Evolutionary conservation across 169 alveolate genomes (phyloP).

Genomic region (Eimeria tenella): DNA sequence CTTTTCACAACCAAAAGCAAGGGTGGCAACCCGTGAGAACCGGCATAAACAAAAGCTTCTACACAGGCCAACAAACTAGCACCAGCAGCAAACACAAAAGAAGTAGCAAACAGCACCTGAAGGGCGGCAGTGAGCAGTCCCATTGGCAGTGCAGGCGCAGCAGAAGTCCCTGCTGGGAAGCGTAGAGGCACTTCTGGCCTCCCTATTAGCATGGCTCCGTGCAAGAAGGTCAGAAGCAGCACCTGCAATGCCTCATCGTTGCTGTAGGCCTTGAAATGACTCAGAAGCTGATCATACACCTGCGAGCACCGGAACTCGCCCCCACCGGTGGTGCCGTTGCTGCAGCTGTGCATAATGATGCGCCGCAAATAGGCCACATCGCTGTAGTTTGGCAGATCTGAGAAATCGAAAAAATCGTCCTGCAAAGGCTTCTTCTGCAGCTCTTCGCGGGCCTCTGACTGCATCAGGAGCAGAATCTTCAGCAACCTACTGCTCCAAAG

Average conservation of each 20-base stretch:
- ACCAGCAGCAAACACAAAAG: constrained; percentile 13
- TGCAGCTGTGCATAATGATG: constrained; percentile 28
- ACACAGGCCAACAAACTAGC: not conserved
- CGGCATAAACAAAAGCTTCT: not conserved
- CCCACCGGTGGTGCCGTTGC: constrained; percentile 23
- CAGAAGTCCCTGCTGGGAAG: constrained; percentile 36
- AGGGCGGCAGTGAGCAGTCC: constrained; percentile 55
- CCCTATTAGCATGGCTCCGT: constrained; percentile 48
- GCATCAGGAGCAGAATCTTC: constrained; percentile 44
- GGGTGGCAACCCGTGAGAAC: not conserved
- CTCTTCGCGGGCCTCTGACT: constrained; percentile 61
- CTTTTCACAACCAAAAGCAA: not conserved
- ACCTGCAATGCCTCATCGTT: constrained; percentile 43
- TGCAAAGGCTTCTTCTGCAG: constrained; percentile 32
- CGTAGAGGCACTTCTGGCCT: constrained; percentile 32
- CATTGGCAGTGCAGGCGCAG: constrained; percentile 32
- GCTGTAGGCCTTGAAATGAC: constrained; percentile 32
- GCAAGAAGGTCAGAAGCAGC: constrained; percentile 51
- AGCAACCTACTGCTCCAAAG: constrained; percentile 65
- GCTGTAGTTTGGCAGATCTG: constrained; percentile 61
- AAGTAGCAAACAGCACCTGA: constrained; percentile 8
- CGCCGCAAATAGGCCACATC: constrained; percentile 39
- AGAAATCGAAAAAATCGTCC: constrained; percentile 38
- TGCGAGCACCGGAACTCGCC: constrained; percentile 43
- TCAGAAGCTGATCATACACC: constrained; percentile 46